Conservation (phyloP, 805 yeast species). For the Peterozyma xylosa region DNA sequence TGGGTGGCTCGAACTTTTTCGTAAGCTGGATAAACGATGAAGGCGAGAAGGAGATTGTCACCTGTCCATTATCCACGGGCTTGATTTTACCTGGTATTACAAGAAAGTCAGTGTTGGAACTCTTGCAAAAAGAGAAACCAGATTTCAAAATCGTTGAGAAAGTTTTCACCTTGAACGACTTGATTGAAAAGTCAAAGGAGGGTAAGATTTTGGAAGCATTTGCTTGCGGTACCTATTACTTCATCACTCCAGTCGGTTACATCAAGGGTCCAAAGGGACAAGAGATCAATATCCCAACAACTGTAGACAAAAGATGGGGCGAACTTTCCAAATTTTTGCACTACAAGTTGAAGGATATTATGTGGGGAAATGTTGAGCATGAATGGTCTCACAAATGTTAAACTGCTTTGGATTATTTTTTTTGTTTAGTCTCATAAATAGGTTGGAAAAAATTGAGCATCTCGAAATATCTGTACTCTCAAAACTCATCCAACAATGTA, state of each 20-base stretch:
- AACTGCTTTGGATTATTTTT: no score
- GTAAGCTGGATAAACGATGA: conserved; percentile 33
- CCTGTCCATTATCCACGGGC: conserved; percentile 44
- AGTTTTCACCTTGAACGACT: conserved; percentile 37
- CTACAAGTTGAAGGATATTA: conserved; percentile 15
- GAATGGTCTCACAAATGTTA: conserved; percentile 11
- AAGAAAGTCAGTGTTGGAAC: conserved; percentile 37
- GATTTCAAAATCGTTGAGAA: conserved; percentile 29
- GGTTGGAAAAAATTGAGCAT: no score
- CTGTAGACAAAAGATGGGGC: conserved; percentile 29
- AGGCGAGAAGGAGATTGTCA: conserved; percentile 39
- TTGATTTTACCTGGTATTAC: conserved; percentile 47
- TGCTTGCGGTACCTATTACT: conserved; percentile 47
- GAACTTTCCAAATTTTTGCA: conserved; percentile 25
- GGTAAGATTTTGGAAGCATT: conserved; percentile 46
- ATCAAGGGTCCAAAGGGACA: conserved; percentile 34
- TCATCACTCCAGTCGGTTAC: conserved; percentile 38
- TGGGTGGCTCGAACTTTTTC: conserved; percentile 48
- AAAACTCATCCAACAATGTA: no score
- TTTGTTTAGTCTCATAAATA: no score
- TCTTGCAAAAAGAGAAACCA: conserved; percentile 32
- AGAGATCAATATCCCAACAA: conserved; percentile 33
- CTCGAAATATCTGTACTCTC: no score
- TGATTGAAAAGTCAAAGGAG: conserved; percentile 33
- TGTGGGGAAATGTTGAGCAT: conserved; percentile 18